Evolutionary conservation across 2,329 filamentous ascomycete genomes (phyloP).

Genomic region (Aspergillus sp.): DNA sequence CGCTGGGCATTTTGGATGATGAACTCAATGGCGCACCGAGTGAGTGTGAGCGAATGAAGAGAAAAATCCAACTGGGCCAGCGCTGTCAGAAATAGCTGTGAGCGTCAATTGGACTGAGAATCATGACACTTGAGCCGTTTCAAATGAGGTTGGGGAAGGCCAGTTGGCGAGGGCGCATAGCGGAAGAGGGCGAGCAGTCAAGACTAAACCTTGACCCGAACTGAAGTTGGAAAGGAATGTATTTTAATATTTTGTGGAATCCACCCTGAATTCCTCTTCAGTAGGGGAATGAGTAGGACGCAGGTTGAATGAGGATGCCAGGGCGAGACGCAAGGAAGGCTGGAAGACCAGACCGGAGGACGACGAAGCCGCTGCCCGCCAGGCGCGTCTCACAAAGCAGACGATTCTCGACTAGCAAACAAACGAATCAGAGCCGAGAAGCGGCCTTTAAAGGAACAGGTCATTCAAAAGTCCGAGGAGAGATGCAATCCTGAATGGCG

Average conservation of each 20-base stretch:
- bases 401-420: conserved; percentile 8
- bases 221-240: not conserved
- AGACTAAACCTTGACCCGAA: conserved; percentile 3
- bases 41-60: conserved; percentile 8
- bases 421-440: conserved; percentile 6
- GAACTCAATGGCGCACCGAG: conserved; percentile 14
- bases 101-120: conserved; percentile 11
- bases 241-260: not conserved
- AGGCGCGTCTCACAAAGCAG: conserved; percentile 17
- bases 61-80: conserved; percentile 1
- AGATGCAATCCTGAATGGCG: conserved; percentile 10
- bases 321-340: conserved; percentile 8
- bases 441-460: conserved; percentile 1
- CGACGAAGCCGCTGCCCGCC: conserved; percentile 11
- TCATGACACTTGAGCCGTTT: conserved; percentile 21
- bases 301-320: conserved; percentile 3
- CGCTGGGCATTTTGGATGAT: conserved; percentile 30
- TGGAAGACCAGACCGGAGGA: not conserved
- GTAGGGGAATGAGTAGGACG: not conserved
- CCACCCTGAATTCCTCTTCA: not conserved
- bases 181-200: conserved; percentile 3
- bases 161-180: conserved; percentile 16
- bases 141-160: conserved; percentile 17
- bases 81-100: conserved; percentile 10
- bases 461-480: conserved; percentile 11